Evolutionary conservation across 2,329 filamentous ascomycete genomes (phyloP).

Genomic region (Colletotrichum lentis): DNA sequence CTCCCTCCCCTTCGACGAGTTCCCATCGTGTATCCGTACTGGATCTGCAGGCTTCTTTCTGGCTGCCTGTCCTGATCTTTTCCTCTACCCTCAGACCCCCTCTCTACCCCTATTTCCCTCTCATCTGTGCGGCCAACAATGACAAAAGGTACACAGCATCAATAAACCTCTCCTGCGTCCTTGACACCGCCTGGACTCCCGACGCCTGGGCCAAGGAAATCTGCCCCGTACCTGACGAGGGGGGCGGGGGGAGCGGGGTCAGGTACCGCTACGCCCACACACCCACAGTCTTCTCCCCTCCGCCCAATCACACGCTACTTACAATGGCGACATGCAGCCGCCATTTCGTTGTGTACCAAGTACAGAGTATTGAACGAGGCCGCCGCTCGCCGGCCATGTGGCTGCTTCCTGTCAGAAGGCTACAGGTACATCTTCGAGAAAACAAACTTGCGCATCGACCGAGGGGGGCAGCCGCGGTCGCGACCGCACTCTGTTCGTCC

Average conservation of each 20-base stretch:
- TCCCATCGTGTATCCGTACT: too few species aligned
- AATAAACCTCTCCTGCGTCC: not conserved
- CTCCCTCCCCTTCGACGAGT: not conserved
- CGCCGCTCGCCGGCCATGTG: not conserved
- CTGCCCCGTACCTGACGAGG: not conserved
- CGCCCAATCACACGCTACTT: not conserved
- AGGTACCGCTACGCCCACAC: not conserved
- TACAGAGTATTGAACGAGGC: too few species aligned
- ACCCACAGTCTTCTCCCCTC: not conserved
- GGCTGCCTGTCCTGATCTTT: not conserved
- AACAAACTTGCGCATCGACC: too few species aligned
- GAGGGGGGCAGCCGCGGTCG: not conserved
- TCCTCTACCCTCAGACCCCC: not conserved
- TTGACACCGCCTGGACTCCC: slow-evolving; percentile 18
- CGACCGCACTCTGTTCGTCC: too few species aligned
- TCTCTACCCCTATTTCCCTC: not conserved
- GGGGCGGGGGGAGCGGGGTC: too few species aligned
- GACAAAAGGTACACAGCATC: not conserved
- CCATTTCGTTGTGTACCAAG: not conserved
- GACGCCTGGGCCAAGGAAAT: not conserved
- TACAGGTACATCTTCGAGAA: not conserved
- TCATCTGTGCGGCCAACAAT: not conserved
- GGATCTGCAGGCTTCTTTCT: not conserved
- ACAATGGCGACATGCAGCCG: slow-evolving; percentile 24
- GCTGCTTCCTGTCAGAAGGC: slow-evolving; percentile 21